Conservation (phyloP, 805 yeast genomes). For the Candida chauliodis region DNA sequence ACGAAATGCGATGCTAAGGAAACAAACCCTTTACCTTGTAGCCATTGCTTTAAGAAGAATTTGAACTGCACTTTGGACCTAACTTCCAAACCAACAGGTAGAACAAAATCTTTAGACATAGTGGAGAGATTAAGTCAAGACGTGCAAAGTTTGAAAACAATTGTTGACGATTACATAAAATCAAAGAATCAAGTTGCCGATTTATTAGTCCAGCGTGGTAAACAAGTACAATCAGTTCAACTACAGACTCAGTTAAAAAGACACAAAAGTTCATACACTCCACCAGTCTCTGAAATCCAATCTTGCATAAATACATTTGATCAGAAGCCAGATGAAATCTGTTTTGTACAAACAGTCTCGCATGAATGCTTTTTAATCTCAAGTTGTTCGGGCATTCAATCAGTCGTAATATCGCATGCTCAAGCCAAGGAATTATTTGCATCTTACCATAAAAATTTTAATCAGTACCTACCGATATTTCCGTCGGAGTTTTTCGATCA, state of each 20-base stretch:
- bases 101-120: conserved; percentile 32
- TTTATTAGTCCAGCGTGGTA: conserved; percentile 12
- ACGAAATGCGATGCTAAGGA: conserved; percentile 58
- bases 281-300: conserved; percentile 22
- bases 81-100: conserved; percentile 47
- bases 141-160: conserved; percentile 18
- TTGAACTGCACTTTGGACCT: conserved; percentile 53
- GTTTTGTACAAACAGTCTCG: background rate
- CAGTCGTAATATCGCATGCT: conserved; percentile 12
- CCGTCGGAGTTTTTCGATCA: conserved; percentile 21
- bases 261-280: conserved; percentile 9
- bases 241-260: background rate
- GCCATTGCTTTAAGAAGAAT: conserved; percentile 52
- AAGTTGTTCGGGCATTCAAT: conserved; percentile 4
- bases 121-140: conserved; percentile 25
- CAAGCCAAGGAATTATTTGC: conserved; percentile 13
- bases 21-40: conserved; percentile 54
- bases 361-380: conserved; percentile 8
- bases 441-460: conserved; percentile 26
- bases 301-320: conserved; percentile 18
- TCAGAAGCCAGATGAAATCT: background rate
- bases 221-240: conserved; percentile 7
- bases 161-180: conserved; percentile 22
- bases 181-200: conserved; percentile 14
- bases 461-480: conserved; percentile 30